These are phyloP conservation scores for Pleurotus platypus DNA, from an alignment of 768 basidiomycete genomes.

Conservation along the genomic window DNA sequence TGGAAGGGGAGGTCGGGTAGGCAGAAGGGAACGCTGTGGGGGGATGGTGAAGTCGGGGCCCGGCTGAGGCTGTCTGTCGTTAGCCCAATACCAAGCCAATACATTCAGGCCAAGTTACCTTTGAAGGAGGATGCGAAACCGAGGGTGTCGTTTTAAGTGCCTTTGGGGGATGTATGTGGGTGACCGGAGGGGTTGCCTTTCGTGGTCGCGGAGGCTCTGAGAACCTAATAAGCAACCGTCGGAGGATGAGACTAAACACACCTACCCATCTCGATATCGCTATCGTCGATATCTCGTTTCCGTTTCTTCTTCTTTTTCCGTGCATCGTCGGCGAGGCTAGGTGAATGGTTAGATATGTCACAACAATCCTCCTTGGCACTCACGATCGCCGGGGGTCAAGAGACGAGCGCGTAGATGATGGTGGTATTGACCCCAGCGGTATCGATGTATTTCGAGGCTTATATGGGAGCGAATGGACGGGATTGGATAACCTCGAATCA, in stretches of 20 bases:
- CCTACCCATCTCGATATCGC: slow-evolving; percentile 62
- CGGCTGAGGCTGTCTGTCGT: slow-evolving; percentile 17
- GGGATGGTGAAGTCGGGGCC: slow-evolving; percentile 68
- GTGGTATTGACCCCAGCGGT: slow-evolving; percentile 37
- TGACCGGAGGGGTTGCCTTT: slow-evolving; percentile 56
- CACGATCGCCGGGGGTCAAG: slow-evolving; percentile 63
- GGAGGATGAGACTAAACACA: background rate
- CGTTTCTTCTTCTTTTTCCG: slow-evolving; percentile 81
- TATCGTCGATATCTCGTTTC: slow-evolving; percentile 72
- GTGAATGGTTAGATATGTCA: slow-evolving; percentile 6
- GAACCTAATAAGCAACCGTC: slow-evolving; percentile 6
- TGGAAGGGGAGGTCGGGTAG: slow-evolving; percentile 59
- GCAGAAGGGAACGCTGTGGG: slow-evolving; percentile 43
- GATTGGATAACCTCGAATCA: slow-evolving; percentile 37
- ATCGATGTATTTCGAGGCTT: slow-evolving; percentile 49
- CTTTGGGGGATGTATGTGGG: slow-evolving; percentile 45
- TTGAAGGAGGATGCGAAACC: slow-evolving; percentile 37
- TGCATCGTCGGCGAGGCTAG: slow-evolving; percentile 40
- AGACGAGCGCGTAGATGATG: slow-evolving; percentile 50
- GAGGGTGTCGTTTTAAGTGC: slow-evolving; percentile 49
- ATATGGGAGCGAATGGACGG: slow-evolving; percentile 24
- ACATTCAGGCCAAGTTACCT: slow-evolving; percentile 34
- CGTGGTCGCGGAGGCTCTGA: slow-evolving; percentile 49
- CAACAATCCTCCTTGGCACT: slow-evolving; percentile 21
- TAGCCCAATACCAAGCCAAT: slow-evolving; percentile 8